A percentile compares a stretch with the other conserved stretches of the same genome.
Conservation (phyloP, 2,329 filamentous ascomycete species). For the Bipolaris victoriae region DNA sequence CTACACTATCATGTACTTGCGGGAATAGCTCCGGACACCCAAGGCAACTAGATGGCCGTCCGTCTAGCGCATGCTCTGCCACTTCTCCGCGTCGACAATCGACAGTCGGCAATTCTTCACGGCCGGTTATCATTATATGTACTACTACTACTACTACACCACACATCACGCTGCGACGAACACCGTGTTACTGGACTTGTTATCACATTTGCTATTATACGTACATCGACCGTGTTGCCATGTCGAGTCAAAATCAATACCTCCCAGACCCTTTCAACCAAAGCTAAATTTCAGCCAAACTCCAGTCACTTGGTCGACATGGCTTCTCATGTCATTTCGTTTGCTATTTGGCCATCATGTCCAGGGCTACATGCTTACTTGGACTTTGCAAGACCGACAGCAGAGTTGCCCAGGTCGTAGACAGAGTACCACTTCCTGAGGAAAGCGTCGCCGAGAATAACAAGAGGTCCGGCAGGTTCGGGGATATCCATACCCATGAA, state of each 20-base stretch:
- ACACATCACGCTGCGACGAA: constrained; percentile 1
- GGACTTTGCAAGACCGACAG: constrained; percentile 86
- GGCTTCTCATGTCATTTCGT: constrained; percentile 7
- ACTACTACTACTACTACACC: too few relatives aligned
- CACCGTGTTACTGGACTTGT: background rate
- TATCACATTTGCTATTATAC: constrained; percentile 17
- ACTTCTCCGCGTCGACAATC: constrained; percentile 5
- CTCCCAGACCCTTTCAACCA: constrained; percentile 18
- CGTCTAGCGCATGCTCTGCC: constrained; percentile 3
- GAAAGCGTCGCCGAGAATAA: constrained; percentile 89
- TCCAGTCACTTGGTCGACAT: constrained; percentile 9
- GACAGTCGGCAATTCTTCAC: background rate
- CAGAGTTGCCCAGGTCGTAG: constrained; percentile 89
- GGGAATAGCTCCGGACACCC: background rate
- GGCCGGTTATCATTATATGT: background rate
- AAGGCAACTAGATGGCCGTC: background rate
- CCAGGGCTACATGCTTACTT: constrained; percentile 58
- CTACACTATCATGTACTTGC: too few relatives aligned
- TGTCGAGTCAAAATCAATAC: constrained; percentile 12
- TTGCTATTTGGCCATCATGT: constrained; percentile 3
- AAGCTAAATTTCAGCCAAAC: constrained; percentile 34
- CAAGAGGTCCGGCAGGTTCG: constrained; percentile 85
- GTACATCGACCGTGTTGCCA: constrained; percentile 14
- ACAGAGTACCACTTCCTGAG: constrained; percentile 90
- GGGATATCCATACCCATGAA: constrained; percentile 94